Base-by-base conservation (phyloP, 305 asterid species). In the Striga hermonthica region DNA sequence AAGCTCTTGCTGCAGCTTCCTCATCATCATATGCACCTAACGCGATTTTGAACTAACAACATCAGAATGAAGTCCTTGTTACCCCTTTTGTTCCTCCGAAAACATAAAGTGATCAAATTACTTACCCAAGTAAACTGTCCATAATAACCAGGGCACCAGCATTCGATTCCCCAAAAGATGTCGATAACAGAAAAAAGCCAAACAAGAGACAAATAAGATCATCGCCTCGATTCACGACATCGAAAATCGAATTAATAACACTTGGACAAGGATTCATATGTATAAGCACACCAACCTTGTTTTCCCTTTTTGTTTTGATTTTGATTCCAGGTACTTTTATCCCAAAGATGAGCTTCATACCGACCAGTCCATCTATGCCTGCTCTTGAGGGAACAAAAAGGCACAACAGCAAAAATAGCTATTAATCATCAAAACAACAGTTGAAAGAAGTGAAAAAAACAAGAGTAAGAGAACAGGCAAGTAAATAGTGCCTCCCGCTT, bases 321-420 rank as follows among this genome's bases (percentile, higher is more conserved):
- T 67, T 93, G 97, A 79, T 93, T 93, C 99, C 99, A 93, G 63
- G 99, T 93, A 74, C 91, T 93, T 83, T 90, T 93, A 77, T 93
- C 99, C 99, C 99, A 93, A 64, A 93, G 92, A 81, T 93, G 99
- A 57, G 99, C 99, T 80, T 93, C 99, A 76, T 93, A 93, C 62
- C 99, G 94, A 70, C 99, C 99, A 39, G 99, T 93, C 99, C 99
- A 93, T 59, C 99, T 81, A 82, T 93, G 99, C 92, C 99, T 93
- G 69, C 22, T 67, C 77, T 57, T 75, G 71, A 61, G 57, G 65
- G 43, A 72, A 52, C 44, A 70, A 69, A 12, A 44, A 52, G 65
- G 49, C 69, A 60, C 55, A 48, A 63, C 31, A 7, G 72, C 72
- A 35, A 72, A 57, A 36, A 15, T 9, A 54, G 6, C 16, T 34